Base-by-base conservation (phyloP, 2,329 filamentous ascomycete species). In the Beauveria rudraprayagi region DNA sequence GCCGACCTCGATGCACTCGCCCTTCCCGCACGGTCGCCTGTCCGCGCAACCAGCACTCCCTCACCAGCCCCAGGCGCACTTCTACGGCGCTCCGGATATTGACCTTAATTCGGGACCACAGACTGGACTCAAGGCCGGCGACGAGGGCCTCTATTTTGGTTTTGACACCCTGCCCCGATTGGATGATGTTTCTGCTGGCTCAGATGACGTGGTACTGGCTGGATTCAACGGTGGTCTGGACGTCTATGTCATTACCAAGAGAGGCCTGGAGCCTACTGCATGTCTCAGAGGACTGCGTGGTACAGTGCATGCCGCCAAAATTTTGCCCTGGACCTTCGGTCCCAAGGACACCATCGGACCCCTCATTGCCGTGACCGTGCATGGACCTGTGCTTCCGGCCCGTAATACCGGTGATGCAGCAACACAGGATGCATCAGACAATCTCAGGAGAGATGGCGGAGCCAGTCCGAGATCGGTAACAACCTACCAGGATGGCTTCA, bases 211-310 rank as follows among this genome's bases (percentile, higher is more conserved):
- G 28, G 77, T 92, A 50, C 73, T 96, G 5, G 83, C 91, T 9
- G 92, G 92, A 1, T 91, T 87, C 66, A 89, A 96, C 70, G 90
- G 91, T 47, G 87, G 87, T 1, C 70, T 97, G 55, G 88, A 93
- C 65, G 82, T 96, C 17, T 87, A 90, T 65, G 80, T 84, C 22
- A 81, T 95, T 34, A 84, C 86, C 48, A 90, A 88, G 68, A 85
- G 86, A 63, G 89, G 88, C 54, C 73, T 91, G 59, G 88, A 91
- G 60, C 80, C 84, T 24, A 76, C 91, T 34, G 87, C 87, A 22
- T 84, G 84, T 61, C 76, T 97, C 53, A 87, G 88, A 68, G 91
- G 90, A 5, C 78, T 97, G 30, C 84, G 87, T 67, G 93, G 93
- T 46, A 86, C 86, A 24, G 90, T 97, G 1, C 79, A 91, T 65